Evolutionary conservation across 2,329 filamentous ascomycete species (phyloP), one percentile per base, ranked within the genome.

Genomic region (Fusarium nodosum): DNA sequence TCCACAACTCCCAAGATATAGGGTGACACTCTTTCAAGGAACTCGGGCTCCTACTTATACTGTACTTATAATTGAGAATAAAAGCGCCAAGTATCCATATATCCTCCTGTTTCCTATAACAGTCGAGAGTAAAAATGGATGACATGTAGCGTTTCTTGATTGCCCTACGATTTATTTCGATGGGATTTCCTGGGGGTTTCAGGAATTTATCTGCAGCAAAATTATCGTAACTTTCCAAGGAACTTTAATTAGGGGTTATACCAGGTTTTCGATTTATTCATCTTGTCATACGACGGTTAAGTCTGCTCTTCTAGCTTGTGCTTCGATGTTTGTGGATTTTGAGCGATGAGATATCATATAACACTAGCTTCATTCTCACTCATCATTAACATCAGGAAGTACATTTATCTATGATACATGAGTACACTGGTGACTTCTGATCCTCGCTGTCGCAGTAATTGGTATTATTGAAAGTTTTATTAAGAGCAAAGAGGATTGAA

Each of bases 391-490:
- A 30, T 8, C 15, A 28, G 9, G 10, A 18, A 12, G 7, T 9
- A 44, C 5, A 28, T 18, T 18, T 26, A n/a, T 18, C 7, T n/a
- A 30, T 3, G 13, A 45, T 26, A 18, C 2, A 20, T 13, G 16
- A n/a, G 4, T 30, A 15, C 3, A n/a, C 7, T 12, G 4, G 1
- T 30, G 26, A 26, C 3, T n/a, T 1, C 13, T 12, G 24, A 18
- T 18, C 5, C 6, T 18, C 16, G 18, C 18, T 44, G 3, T 39
- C 6, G 13, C 3, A 8, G 2, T 3, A 22, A 20, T 6, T 20
- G 6, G 7, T 15, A 0, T 39, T 9, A 13, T 13, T 13, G 15
- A 20, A 20, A 16, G 5, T 16, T 42, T 42, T 42, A 7, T 26
- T 26, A 7, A 26, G 3, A 24, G 5, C 9, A 26, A 26, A 24